Percentiles rank a stretch among this genome's conserved stretches.
Conservation (phyloP, 1,284 basidiomycete species). For the Marasmius fiardii region DNA sequence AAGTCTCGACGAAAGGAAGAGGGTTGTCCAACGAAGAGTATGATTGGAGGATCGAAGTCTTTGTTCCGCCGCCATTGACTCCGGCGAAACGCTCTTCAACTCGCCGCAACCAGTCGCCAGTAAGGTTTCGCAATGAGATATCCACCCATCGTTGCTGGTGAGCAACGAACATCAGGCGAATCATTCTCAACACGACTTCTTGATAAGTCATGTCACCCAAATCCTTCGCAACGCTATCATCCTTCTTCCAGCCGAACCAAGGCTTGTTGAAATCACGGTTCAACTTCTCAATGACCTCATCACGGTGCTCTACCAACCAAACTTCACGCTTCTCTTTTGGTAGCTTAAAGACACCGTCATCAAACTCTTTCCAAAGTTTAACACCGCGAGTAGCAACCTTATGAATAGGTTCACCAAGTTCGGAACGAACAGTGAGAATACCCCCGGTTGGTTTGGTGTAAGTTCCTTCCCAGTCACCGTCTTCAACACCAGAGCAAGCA, state of each 20-base stretch:
- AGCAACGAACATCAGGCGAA: conserved; percentile 89
- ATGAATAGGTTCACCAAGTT: conserved; percentile 98
- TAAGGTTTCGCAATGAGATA: conserved; percentile 88
- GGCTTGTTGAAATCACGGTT: conserved; percentile 97
- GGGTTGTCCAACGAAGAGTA: conserved; percentile 87
- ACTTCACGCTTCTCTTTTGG: conserved; percentile 91
- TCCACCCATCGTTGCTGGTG: conserved; percentile 96
- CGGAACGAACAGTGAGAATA: conserved; percentile 94
- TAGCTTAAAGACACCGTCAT: conserved; percentile 92
- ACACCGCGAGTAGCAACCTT: conserved; percentile 97
- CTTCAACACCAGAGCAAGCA: conserved; percentile 89
- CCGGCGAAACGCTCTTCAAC: conserved; percentile 98
- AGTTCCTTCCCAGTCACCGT: conserved; percentile 92
- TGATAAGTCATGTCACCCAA: conserved; percentile 98
- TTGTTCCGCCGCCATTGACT: conserved; percentile 72
- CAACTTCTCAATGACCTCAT: conserved; percentile 88
- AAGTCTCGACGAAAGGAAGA: conserved; percentile 70
- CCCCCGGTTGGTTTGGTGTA: conserved; percentile 95
- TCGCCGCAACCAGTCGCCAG: conserved; percentile 95
- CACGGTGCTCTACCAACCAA: conserved; percentile 86
- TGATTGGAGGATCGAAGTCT: conserved; percentile 88
- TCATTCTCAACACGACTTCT: conserved; percentile 89
- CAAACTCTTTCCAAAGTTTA: conserved; percentile 98
- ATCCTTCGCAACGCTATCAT: conserved; percentile 80
- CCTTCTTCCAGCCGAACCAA: conserved; percentile 96